These are phyloP conservation scores for Candida glucosophila DNA, from an alignment of 1,139 yeast genomes.

Conservation along the genomic window DNA sequence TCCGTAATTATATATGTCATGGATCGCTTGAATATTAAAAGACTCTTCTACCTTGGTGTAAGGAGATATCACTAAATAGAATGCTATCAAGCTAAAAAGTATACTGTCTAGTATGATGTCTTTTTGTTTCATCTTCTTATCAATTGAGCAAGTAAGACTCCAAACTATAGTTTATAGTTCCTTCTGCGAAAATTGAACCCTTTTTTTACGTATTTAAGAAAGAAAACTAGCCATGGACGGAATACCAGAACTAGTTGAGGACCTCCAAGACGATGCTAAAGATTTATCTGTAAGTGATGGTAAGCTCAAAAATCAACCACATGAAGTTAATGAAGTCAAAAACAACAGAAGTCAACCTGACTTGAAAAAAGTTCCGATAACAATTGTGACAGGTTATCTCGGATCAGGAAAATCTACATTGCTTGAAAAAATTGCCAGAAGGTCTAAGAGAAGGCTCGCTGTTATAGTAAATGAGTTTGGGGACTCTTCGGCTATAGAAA, in stretches of 20 bases:
- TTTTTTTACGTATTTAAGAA: too few species aligned
- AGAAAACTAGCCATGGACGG: slow-evolving; percentile 26
- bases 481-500: slow-evolving; percentile 82
- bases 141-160: slow-evolving; percentile 13
- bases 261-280: slow-evolving; percentile 9
- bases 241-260: slow-evolving; percentile 45
- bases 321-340: background rate
- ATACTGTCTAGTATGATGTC: too few species aligned
- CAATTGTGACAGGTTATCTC: slow-evolving; percentile 87
- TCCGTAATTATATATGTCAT: slow-evolving; percentile 70
- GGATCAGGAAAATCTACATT: slow-evolving; percentile 95
- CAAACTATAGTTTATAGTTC: too few species aligned
- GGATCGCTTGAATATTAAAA: slow-evolving; percentile 83
- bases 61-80: slow-evolving; percentile 54
- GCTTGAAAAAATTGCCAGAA: slow-evolving; percentile 62
- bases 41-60: slow-evolving; percentile 93
- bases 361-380: slow-evolving; percentile 79
- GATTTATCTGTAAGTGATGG: too few species aligned
- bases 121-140: too few species aligned
- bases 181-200: too few species aligned
- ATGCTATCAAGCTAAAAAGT: too few species aligned
- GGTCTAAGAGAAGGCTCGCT: slow-evolving; percentile 68
- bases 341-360: background rate
- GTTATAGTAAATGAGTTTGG: slow-evolving; percentile 89
- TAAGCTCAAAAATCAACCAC: too few species aligned